Evolutionary conservation across 1,284 basidiomycete genomes (phyloP), one percentile per base, ranked within the genome.

Genomic region (Coriolopsis trogii): DNA sequence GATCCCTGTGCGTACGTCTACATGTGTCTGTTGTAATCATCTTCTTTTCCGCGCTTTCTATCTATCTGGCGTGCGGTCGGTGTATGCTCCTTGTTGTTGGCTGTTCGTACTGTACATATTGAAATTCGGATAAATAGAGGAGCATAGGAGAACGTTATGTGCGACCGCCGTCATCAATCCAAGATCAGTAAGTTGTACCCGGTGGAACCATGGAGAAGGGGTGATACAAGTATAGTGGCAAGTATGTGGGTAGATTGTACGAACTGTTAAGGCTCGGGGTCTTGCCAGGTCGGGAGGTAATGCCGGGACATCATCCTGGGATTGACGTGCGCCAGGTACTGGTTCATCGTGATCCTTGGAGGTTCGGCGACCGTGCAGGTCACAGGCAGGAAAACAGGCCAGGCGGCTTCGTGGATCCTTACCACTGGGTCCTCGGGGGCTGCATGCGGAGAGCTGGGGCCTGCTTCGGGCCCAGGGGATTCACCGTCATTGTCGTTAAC

Each of bases 1-100:
- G n/a, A n/a, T 54, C 51, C 41, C 45, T 54, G 59, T 64, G 63
- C 63, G 62, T 64, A 64, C 51, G 50, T 53, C 43, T 64, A 49
- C 56, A 56, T 58, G 51, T 48, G 53, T 59, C 43, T 64, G 50
- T 53, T 60, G 63, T 64, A 64, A 64, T 64, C 42, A 59, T 60
- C 43, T 62, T 38, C 34, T 41, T 48, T 42, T 49, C 23, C 36
- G 36, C 31, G 44, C 43, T 29, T 49, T 40, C 40, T 44, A 24
- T 30, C 25, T 42, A 16, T 29, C 26, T 33, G 6, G 53, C 36
- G 33, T 28, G 41, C 44, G 36, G 41, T 47, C 20, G 54, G 34
- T 56, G 50, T 56, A 56, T 51, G 54, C 55, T 57, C 41, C 49
- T 39, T 47, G 51, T 44, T 57, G 51, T 53, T 50, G 36, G 41